Conservation (phyloP, 352 stramenopile genomes). For the Globisporangium megalacanthum region DNA sequence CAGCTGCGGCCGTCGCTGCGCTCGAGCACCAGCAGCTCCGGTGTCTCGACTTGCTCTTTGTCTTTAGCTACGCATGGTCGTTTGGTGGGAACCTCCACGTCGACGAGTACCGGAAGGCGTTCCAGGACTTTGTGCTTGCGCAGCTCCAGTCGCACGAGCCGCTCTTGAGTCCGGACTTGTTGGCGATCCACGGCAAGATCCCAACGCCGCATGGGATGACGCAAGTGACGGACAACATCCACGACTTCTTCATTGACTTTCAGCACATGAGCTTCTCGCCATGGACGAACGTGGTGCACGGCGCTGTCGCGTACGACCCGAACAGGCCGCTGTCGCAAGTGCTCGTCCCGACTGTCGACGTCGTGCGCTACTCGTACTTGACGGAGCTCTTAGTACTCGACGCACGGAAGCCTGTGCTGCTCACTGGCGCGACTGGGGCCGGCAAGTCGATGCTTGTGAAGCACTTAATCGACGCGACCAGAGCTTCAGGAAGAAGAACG, state of each 20-base stretch:
- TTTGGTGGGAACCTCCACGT: conserved; percentile 61
- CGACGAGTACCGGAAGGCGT: conserved; percentile 26
- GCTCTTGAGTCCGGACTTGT: conserved; percentile 42
- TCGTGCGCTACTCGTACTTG: conserved; percentile 62
- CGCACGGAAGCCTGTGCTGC: conserved; percentile 65
- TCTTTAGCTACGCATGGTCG: conserved; percentile 70
- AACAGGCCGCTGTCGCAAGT: conserved; percentile 40
- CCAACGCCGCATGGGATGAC: conserved; percentile 29
- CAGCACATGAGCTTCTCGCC: conserved; percentile 55
- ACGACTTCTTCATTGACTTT: conserved; percentile 69
- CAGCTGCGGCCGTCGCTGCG: conserved; percentile 15
- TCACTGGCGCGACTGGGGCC: conserved; percentile 86
- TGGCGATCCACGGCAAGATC: conserved; percentile 51
- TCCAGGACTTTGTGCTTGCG: conserved; percentile 48
- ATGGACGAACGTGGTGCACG: conserved; percentile 32
- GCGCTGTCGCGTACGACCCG: conserved; percentile 14
- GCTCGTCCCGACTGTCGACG: conserved; percentile 58
- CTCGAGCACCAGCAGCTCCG: conserved; percentile 44
- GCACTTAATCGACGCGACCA: conserved; percentile 39
- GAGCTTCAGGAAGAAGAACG: background rate
- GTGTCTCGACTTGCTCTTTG: conserved; percentile 56
- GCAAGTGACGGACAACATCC: conserved; percentile 47
- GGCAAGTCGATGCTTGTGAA: conserved; percentile 87
- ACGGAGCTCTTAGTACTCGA: conserved; percentile 48
- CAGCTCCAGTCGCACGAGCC: conserved; percentile 39